Evolutionary conservation across 2,329 filamentous ascomycete genomes (phyloP).

Genomic region (Xylariaceae sp.): DNA sequence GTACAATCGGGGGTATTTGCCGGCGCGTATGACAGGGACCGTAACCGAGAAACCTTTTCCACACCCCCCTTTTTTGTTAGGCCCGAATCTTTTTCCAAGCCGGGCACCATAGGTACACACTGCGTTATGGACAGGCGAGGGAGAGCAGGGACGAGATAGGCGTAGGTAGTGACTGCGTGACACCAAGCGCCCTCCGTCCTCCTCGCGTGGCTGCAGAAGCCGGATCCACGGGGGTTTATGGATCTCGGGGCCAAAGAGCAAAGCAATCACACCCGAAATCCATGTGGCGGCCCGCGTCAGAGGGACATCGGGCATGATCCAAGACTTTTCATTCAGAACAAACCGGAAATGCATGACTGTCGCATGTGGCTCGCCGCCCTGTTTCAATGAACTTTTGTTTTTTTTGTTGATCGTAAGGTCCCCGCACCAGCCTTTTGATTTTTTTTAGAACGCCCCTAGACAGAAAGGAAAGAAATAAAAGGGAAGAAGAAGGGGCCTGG

Average conservation of each 20-base stretch:
- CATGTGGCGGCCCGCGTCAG: conserved; percentile 24
- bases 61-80: background rate
- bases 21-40: background rate
- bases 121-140: background rate
- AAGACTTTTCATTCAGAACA: conserved; percentile 13
- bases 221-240: background rate
- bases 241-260: background rate
- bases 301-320: conserved; percentile 6
- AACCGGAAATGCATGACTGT: conserved; percentile 25
- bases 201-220: conserved; percentile 17
- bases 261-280: conserved; percentile 18
- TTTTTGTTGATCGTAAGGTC: conserved; percentile 3
- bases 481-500: conserved; percentile 4
- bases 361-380: conserved; percentile 25
- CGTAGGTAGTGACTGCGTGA: background rate
- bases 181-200: conserved; percentile 8
- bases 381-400: conserved; percentile 1
- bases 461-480: conserved; percentile 7
- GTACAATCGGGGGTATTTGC: conserved; percentile 8
- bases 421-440: conserved; percentile 18
- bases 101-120: background rate
- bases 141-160: background rate
- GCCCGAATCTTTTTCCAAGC: background rate
- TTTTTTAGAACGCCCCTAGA: conserved; percentile 20
- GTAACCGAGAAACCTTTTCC: conserved; percentile 1